Evolutionary conservation across 2,329 filamentous ascomycete species (phyloP), one percentile per base, ranked within the genome.

Genomic region (Claviceps maximensis): DNA sequence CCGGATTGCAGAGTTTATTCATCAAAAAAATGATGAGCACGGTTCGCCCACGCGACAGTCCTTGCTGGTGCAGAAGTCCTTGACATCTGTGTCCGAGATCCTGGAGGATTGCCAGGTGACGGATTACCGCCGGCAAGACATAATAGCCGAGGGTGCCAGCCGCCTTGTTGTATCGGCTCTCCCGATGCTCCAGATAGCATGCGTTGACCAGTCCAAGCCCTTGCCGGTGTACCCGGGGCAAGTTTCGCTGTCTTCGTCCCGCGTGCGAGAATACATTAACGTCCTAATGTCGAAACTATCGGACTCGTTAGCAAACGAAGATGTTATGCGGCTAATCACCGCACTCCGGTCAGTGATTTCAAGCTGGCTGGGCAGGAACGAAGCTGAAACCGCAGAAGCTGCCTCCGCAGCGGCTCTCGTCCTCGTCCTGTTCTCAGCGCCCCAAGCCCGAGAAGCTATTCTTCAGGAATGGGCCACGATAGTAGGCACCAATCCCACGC

Each of bases 81-180:
- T 70, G 13, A 17, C 50, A 44, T 56, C 59, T 23, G 54, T 66
- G 4, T 60, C 62, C 53, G 31, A 56, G 0, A 70, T 77, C 7
- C 61, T 82, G 13, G 59, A 65, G 23, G 68, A 73, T 47, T 67
- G 71, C 46, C 65, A 67, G 46, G 61, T 62, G 0, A 72, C 69
- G 0, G 69, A 69, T 2, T 78, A 75, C 57, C 73, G 84, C 19
- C 78, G 79, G 25, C 81, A 80, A 0, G 84, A 87, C 54, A 71
- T 86, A 23, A 73, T 86, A 4, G 79, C 80, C 27, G 81, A 85
- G 59, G 79, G 80, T 0, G 73, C 74, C 15, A 76, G 79, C 58
- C 71, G 70, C n/a, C 70, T 87, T 1, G 70, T 84, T 12, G 70
- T 78, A 7, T 74, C 81, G 4, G 64, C 70, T 0, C 65, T 74